These are phyloP conservation scores for Talaromyces albobiverticillius DNA, from an alignment of 2,329 filamentous ascomycete genomes.

Conservation along the genomic window DNA sequence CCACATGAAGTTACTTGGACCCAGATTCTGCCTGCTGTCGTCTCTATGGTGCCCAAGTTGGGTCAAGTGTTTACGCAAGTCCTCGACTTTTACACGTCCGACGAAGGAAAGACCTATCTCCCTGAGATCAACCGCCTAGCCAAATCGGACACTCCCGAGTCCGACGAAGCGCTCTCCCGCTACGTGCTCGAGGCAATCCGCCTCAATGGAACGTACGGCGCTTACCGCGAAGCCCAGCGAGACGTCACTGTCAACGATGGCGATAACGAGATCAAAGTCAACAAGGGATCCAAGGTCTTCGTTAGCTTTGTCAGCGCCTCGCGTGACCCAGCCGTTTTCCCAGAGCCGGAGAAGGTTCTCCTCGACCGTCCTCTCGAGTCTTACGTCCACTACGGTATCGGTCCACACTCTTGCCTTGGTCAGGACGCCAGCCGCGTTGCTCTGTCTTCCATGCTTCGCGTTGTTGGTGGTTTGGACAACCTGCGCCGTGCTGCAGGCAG, in stretches of 20 bases:
- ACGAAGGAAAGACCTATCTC: slow-evolving; percentile 55
- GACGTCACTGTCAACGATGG: slow-evolving; percentile 54
- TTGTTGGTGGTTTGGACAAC: slow-evolving; percentile 60
- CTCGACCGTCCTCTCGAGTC: slow-evolving; percentile 61
- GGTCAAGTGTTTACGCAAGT: slow-evolving; percentile 70
- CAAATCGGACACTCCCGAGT: slow-evolving; percentile 52
- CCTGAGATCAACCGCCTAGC: slow-evolving; percentile 62
- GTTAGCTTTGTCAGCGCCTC: slow-evolving; percentile 61
- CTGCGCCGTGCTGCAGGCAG: slow-evolving; percentile 60
- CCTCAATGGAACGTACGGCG: slow-evolving; percentile 61
- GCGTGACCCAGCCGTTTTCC: slow-evolving; percentile 59
- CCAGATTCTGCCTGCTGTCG: slow-evolving; percentile 66
- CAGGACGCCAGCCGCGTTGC: slow-evolving; percentile 59
- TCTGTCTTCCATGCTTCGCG: slow-evolving; percentile 66
- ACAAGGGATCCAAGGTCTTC: slow-evolving; percentile 60
- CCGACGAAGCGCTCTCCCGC: slow-evolving; percentile 62
- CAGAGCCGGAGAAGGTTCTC: slow-evolving; percentile 59
- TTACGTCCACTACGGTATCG: slow-evolving; percentile 65
- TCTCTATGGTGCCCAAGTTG: slow-evolving; percentile 67
- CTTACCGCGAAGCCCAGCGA: slow-evolving; percentile 56
- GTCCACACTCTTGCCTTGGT: slow-evolving; percentile 63
- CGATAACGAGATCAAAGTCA: slow-evolving; percentile 47
- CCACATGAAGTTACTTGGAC: slow-evolving; percentile 67
- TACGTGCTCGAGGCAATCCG: slow-evolving; percentile 72
- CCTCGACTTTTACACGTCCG: slow-evolving; percentile 68